Evolutionary conservation across 202 grass and related monocot genomes (phyloP).

Genomic region (Schoenoplectus triqueter): DNA sequence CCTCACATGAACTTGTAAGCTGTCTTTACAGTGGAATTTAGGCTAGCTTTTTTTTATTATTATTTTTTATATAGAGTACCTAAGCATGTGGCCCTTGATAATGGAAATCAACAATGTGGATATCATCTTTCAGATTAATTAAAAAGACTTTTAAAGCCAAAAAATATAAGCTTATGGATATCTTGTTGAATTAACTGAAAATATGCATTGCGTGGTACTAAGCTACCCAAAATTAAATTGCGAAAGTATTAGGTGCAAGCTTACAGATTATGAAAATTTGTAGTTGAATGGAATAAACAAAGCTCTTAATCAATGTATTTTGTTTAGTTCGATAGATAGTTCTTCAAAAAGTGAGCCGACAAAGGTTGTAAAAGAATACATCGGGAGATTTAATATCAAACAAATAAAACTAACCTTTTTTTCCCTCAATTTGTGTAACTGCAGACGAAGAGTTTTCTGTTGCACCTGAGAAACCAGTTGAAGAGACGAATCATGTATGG

Average conservation of each 20-base stretch:
- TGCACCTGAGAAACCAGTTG: slow-evolving; percentile 41
- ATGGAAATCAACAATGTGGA: not conserved
- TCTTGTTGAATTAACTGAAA: too few relatives aligned
- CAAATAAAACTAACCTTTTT: slow-evolving; percentile 16
- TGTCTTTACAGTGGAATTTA: not conserved
- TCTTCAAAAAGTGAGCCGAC: not conserved
- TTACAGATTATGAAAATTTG: too few relatives aligned
- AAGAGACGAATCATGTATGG: slow-evolving; percentile 63
- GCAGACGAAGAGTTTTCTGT: slow-evolving; percentile 53
- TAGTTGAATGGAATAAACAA: too few relatives aligned
- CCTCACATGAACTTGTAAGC: not conserved
- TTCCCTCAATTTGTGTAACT: slow-evolving; percentile 22
- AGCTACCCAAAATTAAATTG: too few relatives aligned
- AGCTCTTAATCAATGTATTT: not conserved
- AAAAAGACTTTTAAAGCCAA: not conserved
- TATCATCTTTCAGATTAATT: slow-evolving; percentile 2
- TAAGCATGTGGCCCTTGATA: too few relatives aligned
- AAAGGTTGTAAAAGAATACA: not conserved
- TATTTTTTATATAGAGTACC: too few relatives aligned
- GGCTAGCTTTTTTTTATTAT: too few relatives aligned
- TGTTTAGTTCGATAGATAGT: not conserved
- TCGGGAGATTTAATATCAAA: not conserved
- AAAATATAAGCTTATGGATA: too few relatives aligned
- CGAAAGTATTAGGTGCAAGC: too few relatives aligned
- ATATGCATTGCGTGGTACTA: too few relatives aligned